Conservation (phyloP, 225 moss, liverwort and hornwort genomes). For the Antitrichia curtipendula region DNA sequence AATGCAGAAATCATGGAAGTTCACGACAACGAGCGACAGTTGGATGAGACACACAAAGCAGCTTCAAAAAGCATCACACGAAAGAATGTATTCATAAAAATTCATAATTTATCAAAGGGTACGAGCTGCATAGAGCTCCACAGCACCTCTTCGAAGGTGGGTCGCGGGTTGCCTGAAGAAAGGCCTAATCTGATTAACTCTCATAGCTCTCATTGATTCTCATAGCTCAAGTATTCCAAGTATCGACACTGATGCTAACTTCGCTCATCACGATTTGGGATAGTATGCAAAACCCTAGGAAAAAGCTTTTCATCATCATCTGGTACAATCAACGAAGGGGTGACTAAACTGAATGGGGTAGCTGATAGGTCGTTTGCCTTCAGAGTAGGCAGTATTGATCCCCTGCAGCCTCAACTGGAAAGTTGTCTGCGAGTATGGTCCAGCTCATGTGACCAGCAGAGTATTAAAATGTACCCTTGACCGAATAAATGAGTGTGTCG, state of each 20-base stretch:
- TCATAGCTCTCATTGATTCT: no score
- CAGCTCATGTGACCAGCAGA: slow-evolving; percentile 6
- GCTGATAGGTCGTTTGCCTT: background rate
- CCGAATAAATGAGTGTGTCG: slow-evolving; percentile 17
- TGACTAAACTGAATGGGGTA: slow-evolving; percentile 3
- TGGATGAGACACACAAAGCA: background rate
- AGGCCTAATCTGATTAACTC: background rate
- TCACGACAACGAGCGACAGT: background rate
- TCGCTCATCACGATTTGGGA: background rate
- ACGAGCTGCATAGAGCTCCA: slow-evolving; percentile 5
- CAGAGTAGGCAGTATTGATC: background rate
- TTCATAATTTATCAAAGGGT: slow-evolving; percentile 5
- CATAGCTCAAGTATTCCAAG: background rate
- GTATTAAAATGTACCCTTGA: slow-evolving; percentile 16
- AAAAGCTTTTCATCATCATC: slow-evolving; percentile 25
- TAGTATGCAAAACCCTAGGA: slow-evolving; percentile 4
- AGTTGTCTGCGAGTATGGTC: background rate
- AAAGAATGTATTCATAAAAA: slow-evolving; percentile 11
- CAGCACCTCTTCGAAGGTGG: slow-evolving; percentile 5
- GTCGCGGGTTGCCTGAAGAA: background rate
- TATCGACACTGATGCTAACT: background rate
- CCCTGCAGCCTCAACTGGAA: slow-evolving; percentile 11
- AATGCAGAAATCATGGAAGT: background rate
- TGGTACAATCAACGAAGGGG: slow-evolving; percentile 14
- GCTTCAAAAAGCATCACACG: background rate